Percentiles rank a stretch among this genome's conserved stretches.
Conservation (phyloP, 352 stramenopile genomes). For the Phytophthora quininea region DNA sequence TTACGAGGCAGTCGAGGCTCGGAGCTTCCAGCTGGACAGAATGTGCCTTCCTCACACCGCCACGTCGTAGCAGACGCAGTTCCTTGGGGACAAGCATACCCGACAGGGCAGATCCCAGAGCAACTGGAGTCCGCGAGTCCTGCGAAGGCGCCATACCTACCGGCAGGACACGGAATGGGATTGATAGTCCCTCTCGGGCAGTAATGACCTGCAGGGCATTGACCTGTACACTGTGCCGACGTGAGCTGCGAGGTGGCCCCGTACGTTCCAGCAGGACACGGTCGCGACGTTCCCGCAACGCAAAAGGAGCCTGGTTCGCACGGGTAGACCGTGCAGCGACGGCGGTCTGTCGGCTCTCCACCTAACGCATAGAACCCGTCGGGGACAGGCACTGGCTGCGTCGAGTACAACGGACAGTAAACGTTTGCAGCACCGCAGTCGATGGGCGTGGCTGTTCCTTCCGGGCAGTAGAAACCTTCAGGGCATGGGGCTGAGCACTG, state of each 20-base stretch:
- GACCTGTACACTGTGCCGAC: conserved; percentile 39
- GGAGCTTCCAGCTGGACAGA: conserved; percentile 30
- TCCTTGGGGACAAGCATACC: conserved; percentile 67
- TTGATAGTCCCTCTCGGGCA: conserved; percentile 42
- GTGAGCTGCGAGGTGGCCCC: conserved; percentile 36
- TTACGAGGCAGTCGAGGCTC: conserved; percentile 13
- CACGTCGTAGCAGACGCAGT: conserved; percentile 50
- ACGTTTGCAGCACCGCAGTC: conserved; percentile 46
- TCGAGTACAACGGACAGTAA: conserved; percentile 72
- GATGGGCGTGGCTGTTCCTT: conserved; percentile 38
- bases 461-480: conserved; percentile 66
- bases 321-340: conserved; percentile 26
- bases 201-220: conserved; percentile 67
- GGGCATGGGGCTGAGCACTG: conserved; percentile 66
- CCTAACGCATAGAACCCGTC: conserved; percentile 54
- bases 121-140: conserved; percentile 53
- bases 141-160: conserved; percentile 57
- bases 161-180: conserved; percentile 49
- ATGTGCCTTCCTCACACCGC: conserved; percentile 35
- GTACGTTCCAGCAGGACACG: conserved; percentile 65
- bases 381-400: conserved; percentile 29
- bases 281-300: conserved; percentile 30
- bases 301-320: conserved; percentile 75
- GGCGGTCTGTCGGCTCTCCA: conserved; percentile 26
- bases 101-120: conserved; percentile 57